phyloP scores from a whole-genome alignment of 192 early-diverging fungal species.

The Entomortierella chlamydospora region DNA sequence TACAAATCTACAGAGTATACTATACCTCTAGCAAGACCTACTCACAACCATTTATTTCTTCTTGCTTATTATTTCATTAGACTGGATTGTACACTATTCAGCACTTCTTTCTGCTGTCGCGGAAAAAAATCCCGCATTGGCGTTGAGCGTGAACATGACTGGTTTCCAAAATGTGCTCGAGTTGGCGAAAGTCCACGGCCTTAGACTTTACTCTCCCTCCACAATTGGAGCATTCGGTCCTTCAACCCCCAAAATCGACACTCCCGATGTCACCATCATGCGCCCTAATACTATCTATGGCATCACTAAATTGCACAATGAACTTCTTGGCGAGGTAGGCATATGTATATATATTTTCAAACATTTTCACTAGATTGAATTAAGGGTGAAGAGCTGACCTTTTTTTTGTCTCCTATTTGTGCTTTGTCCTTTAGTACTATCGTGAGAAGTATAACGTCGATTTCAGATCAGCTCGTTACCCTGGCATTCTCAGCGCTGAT shows the following conservation, averaged over 20 bases:
- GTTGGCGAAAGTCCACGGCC: conserved; percentile 66
- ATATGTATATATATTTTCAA: neutral
- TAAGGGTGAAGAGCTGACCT: too few species aligned
- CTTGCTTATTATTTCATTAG: conserved; percentile 19
- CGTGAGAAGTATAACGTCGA: conserved; percentile 72
- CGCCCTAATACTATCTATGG: conserved; percentile 77
- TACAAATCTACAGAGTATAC: neutral
- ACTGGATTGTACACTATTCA: conserved; percentile 77
- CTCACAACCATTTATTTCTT: neutral
- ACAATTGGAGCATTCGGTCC: conserved; percentile 81
- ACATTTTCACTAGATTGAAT: too few species aligned
- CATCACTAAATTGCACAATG: conserved; percentile 75
- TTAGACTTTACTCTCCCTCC: conserved; percentile 69
- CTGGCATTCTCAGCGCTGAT: conserved; percentile 74
- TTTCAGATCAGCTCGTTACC: conserved; percentile 73
- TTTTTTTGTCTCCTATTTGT: neutral
- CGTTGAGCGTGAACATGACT: conserved; percentile 70
- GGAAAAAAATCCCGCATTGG: conserved; percentile 69
- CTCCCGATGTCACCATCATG: conserved; percentile 75
- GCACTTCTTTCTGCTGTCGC: conserved; percentile 75
- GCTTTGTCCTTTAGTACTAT: conserved; percentile 59
- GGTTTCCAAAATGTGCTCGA: conserved; percentile 78
- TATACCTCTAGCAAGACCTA: neutral
- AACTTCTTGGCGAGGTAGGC: conserved; percentile 69
- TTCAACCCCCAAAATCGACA: conserved; percentile 68